Base-by-base conservation (phyloP, 1,284 basidiomycete genomes). In the Irpex sp. region DNA sequence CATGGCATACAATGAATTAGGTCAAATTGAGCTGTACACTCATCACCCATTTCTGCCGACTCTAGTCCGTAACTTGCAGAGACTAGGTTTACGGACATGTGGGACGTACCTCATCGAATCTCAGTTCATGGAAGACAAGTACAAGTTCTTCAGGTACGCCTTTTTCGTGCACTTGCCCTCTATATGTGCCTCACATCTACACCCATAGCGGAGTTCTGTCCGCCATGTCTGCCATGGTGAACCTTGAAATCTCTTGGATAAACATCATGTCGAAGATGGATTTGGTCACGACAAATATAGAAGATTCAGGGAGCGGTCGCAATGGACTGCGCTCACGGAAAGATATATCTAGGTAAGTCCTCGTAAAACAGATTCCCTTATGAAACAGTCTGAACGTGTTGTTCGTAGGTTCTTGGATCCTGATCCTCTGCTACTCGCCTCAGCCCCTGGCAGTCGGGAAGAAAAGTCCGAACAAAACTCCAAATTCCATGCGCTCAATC, bases 191-290 rank as follows among this genome's bases (percentile, higher is more conserved):
- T 58, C 26, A 47, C 51, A 43, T 31, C 21, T 56, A 39, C 43
- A 51, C 39, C 58, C 54, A 17, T 71, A 95, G 95, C 62, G 97
- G 97, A n/a, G 96, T 98, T 0, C 82, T 99, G 62, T 94, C 92
- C 60, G 97, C 97, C 21, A 98, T 99, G 95, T 96, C 93, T 55
- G 95, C 96, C 54, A 99, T 99, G 97, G 93, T 99, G 60, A 95
- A 96, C 68, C 84, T 99, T 33, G 97, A 98, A 71, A 88, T 98
- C 49, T 94, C 95, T 0, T 97, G 95, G 90, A 89, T 99, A 67
- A 99, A 99, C 69, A 79, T 99, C 73, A 94, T 99, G 90, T 97
- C 93, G 61, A 99, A 99, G 78, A 99, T 99, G 97, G 97, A 99
- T 76, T 83, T 99, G 33, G 92, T 99, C 39, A 93, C 85, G 0